Percentiles rank a stretch among this genome's conserved stretches.
Conservation (phyloP, 345 rosid genomes). For the Camelina neglecta region DNA sequence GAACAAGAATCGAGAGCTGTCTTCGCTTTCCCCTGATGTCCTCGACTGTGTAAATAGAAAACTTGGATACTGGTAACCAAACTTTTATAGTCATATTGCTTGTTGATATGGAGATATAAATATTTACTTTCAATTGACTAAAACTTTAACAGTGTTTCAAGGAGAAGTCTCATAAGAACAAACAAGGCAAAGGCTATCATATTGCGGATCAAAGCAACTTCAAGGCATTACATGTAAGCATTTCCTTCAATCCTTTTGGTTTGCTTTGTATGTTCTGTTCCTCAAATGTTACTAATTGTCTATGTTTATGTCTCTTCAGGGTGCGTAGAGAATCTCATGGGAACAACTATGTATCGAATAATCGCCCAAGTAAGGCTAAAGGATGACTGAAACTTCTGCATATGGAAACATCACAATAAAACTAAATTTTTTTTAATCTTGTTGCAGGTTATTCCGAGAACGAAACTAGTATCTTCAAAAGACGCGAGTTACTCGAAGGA, state of each 20-base stretch:
- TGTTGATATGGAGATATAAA: neutral
- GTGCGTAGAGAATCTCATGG: neutral
- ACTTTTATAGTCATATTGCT: neutral
- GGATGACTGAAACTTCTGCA: constrained; percentile 4
- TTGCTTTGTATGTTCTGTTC: constrained; percentile 3
- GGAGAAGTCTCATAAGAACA: constrained; percentile 49
- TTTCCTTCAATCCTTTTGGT: constrained; percentile 27
- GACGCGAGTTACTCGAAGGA: constrained; percentile 68
- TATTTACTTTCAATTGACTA: neutral
- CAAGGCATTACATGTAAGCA: constrained; percentile 47
- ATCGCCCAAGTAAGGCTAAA: constrained; percentile 33
- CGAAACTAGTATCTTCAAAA: constrained; percentile 48
- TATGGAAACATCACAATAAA: neutral
- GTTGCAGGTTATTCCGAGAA: constrained; percentile 33
- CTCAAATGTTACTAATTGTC: constrained; percentile 16
- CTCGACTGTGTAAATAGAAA: constrained; percentile 57
- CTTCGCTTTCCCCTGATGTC: constrained; percentile 33
- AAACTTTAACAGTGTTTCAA: constrained; percentile 55
- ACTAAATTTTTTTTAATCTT: neutral
- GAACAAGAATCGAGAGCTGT: constrained; percentile 49
- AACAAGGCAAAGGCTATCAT: constrained; percentile 47
- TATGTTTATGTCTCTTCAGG: constrained; percentile 32
- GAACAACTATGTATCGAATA: constrained; percentile 1
- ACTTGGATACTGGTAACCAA: constrained; percentile 63
- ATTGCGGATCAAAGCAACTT: constrained; percentile 48